phyloP scores from a whole-genome alignment of 139 green algal species.

The Coccomyxa sp. region DNA sequence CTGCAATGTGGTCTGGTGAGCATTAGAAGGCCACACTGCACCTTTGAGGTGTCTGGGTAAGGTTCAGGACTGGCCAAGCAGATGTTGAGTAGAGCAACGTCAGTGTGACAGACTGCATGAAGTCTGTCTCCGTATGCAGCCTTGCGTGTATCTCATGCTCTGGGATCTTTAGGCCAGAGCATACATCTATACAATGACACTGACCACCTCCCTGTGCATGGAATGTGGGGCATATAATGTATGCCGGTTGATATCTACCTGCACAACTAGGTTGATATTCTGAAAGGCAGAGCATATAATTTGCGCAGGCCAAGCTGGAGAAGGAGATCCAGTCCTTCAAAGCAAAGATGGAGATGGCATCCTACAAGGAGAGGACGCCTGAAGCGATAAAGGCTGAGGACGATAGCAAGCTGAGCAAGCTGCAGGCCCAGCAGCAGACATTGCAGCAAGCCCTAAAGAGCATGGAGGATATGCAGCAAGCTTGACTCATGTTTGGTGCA shows the following conservation, averaged over 20 bases:
- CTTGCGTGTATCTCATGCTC: neutral
- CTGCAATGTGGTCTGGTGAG: neutral
- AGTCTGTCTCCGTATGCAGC: too few relatives aligned
- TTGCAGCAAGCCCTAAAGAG: conserved; percentile 8
- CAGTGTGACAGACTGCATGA: too few relatives aligned
- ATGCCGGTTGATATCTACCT: neutral
- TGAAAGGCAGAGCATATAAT: neutral
- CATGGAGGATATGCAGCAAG: conserved; percentile 6
- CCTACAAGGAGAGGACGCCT: conserved; percentile 78
- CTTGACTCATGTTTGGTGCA: neutral
- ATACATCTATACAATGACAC: neutral
- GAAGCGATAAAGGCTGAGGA: conserved; percentile 54
- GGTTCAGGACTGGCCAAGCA: neutral
- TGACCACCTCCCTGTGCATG: neutral
- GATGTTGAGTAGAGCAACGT: too few relatives aligned
- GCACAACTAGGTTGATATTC: neutral
- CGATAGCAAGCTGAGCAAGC: conserved; percentile 25
- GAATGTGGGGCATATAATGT: neutral
- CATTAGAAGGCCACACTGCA: neutral
- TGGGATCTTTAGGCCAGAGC: neutral
- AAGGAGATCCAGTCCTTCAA: conserved; percentile 35
- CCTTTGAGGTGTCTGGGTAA: neutral
- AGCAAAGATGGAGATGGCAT: conserved; percentile 45
- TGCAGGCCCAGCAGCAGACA: conserved; percentile 5
- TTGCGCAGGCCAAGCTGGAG: conserved; percentile 9